Percentiles rank a stretch among this genome's conserved stretches.
Evolutionary conservation across 768 basidiomycete genomes (phyloP).

Genomic region (Tylopilus vinaceipallidus): DNA sequence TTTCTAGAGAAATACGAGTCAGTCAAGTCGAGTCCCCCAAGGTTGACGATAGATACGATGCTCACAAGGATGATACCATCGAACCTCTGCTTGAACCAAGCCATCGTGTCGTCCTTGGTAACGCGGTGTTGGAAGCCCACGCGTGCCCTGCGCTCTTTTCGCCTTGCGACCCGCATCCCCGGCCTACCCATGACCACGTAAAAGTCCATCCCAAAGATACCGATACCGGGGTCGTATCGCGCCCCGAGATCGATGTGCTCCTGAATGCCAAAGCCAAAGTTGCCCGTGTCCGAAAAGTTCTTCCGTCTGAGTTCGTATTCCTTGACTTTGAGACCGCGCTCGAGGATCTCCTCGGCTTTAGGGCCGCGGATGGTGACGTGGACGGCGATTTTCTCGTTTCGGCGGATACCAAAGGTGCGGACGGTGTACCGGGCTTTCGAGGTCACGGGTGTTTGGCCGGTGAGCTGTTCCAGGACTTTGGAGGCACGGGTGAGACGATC

Average conservation of each 20-base stretch:
- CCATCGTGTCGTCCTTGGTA: slow-evolving; percentile 93
- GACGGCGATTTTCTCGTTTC: slow-evolving; percentile 99
- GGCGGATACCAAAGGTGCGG: slow-evolving; percentile 97
- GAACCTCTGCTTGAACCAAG: slow-evolving; percentile 99
- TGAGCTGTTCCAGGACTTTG: slow-evolving; percentile 99
- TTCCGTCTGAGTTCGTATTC: slow-evolving; percentile 97
- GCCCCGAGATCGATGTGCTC: slow-evolving; percentile 99
- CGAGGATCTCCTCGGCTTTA: slow-evolving; percentile 99
- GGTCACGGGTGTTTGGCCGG: slow-evolving; percentile 98
- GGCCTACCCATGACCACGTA: slow-evolving; percentile 97
- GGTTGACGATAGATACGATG: slow-evolving; percentile 8
- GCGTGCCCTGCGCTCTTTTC: slow-evolving; percentile 85
- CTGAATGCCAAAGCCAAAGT: slow-evolving; percentile 99
- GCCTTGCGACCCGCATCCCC: slow-evolving; percentile 84
- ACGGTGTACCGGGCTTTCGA: slow-evolving; percentile 99
- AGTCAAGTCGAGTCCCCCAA: neutral
- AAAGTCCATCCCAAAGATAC: slow-evolving; percentile 99
- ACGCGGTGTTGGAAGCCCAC: slow-evolving; percentile 89
- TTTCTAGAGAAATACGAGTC: slow-evolving; percentile 18
- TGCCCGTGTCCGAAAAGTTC: slow-evolving; percentile 98
- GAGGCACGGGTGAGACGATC: slow-evolving; percentile 98
- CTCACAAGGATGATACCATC: slow-evolving; percentile 94
- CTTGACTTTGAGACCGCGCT: slow-evolving; percentile 99
- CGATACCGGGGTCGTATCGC: slow-evolving; percentile 96
- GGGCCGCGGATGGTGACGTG: slow-evolving; percentile 99